Base-by-base conservation (phyloP, 768 basidiomycete species). In the Boletus rubroflammeus region DNA sequence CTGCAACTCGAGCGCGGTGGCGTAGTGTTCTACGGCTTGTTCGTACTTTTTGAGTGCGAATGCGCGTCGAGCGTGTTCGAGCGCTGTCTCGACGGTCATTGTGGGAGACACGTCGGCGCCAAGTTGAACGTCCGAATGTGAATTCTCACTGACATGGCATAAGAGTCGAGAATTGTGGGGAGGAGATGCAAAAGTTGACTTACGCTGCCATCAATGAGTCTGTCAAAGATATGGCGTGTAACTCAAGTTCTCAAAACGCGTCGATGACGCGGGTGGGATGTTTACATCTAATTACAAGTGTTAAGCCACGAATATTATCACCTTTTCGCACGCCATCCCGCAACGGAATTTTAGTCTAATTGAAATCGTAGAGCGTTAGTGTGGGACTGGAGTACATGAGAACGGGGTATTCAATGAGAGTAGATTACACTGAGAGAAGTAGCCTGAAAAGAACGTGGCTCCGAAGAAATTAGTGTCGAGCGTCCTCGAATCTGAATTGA, bases 31-130 rank as follows among this genome's bases (percentile, higher is more conserved):
- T 14, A 91, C 84, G 1, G 93, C 87, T 63, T 91, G 84, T 62
- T 93, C 89, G 62, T 84, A 94, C 70, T 91, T 90, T 67, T 79
- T 81, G 66, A 94, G 81, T 28, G 93, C 91, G 71, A 91, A 90
- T 2, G 91, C 90, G 76, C 90, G 89, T 77, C 88, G 89, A 1
- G 86, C 91, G 56, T 84, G 86, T 65, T 90, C 90, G 51, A 93
- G 74, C 10, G 79, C 76, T 44, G 73, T 80, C 61, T 86, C 84
- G 53, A 87, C 61, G 31, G 73, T 70, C 60, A 65, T 60, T 32
- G 57, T 34, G 17, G 55, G 48, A 23, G 67, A 62, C 61, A 67
- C 67, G 66, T 75, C 71, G 23, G 64, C 14, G 36, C 25, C 32
- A 6, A 11, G 31, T 26, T 32, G 55, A 25, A 32, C 25, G 31